Percentiles rank a stretch among this genome's conserved stretches.
phyloP scores from a whole-genome alignment of 1,284 basidiomycete species.

The Cutaneotrichosporon cutaneum region DNA sequence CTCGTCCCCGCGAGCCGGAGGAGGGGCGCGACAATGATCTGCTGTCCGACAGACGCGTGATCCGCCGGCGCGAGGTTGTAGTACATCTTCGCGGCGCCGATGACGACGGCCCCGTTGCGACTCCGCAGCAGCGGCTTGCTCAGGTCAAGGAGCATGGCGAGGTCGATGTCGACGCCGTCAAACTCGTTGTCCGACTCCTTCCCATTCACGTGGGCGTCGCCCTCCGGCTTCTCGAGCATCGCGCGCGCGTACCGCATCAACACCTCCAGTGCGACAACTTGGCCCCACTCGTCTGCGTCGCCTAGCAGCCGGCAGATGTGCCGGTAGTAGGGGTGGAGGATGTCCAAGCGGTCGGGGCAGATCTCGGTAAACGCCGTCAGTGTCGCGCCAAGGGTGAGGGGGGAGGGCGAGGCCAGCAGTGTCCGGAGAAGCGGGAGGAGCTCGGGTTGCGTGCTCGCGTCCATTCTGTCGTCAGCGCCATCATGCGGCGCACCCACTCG shows the following conservation, averaged over 20 bases:
- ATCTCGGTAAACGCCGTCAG: constrained; percentile 79
- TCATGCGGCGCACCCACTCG: constrained; percentile 60
- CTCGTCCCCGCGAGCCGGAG: constrained; percentile 50
- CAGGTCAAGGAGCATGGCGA: constrained; percentile 71
- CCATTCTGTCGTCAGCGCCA: constrained; percentile 60
- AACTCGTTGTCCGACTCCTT: constrained; percentile 45
- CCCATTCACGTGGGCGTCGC: constrained; percentile 18
- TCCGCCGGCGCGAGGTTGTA: constrained; percentile 67
- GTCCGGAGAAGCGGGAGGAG: constrained; percentile 72
- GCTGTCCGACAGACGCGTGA: constrained; percentile 39
- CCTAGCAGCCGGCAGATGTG: constrained; percentile 77
- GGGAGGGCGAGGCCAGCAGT: constrained; percentile 77
- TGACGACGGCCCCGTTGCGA: constrained; percentile 78
- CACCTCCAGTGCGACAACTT: constrained; percentile 74
- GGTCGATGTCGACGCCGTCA: constrained; percentile 66
- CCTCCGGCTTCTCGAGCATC: constrained; percentile 73
- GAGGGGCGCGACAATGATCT: constrained; percentile 42
- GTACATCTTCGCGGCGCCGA: constrained; percentile 68
- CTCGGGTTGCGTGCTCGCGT: constrained; percentile 66
- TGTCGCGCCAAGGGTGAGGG: constrained; percentile 82
- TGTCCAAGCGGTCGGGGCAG: constrained; percentile 77
- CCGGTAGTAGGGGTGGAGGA: constrained; percentile 85
- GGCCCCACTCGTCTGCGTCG: constrained; percentile 96
- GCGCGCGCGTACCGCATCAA: constrained; percentile 77
- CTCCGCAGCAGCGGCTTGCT: constrained; percentile 76